These are phyloP conservation scores for Fusarium sp. DNA, from an alignment of 2,329 filamentous ascomycete species.

Conservation along the genomic window DNA sequence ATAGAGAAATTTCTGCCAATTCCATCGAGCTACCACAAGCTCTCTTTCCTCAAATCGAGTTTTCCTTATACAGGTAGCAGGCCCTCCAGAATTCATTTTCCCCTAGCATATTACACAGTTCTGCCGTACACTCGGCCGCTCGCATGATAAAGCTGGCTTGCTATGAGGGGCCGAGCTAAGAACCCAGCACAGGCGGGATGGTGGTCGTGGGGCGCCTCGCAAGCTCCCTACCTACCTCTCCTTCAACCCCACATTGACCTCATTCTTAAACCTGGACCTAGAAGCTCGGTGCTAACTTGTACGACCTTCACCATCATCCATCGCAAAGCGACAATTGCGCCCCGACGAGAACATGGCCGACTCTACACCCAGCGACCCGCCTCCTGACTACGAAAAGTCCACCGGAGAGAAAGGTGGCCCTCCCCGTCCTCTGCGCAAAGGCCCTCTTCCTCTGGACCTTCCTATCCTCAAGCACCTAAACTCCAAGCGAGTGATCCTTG, in stretches of 20 bases:
- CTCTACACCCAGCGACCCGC: conserved; percentile 50
- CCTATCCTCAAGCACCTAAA: conserved; percentile 82
- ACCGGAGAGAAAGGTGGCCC: conserved; percentile 50
- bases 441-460: conserved; percentile 77
- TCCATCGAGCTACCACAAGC: background rate
- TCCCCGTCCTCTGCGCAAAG: conserved; percentile 54
- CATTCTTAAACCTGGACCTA: conserved; percentile 24
- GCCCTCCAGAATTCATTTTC: background rate
- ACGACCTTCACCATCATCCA: conserved; percentile 14
- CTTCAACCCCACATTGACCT: conserved; percentile 43
- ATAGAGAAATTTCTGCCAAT: background rate
- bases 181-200: conserved; percentile 23
- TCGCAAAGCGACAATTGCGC: background rate
- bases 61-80: background rate
- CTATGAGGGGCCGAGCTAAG: conserved; percentile 32
- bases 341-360: conserved; percentile 40
- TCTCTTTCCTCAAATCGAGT: background rate
- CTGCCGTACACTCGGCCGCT: background rate
- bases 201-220: conserved; percentile 33
- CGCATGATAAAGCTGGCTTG: conserved; percentile 24
- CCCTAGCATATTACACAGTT: background rate
- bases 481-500: conserved; percentile 85
- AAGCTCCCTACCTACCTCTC: conserved; percentile 24
- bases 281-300: conserved; percentile 11
- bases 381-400: conserved; percentile 58